phyloP scores from a whole-genome alignment of 2,329 filamentous ascomycete genomes.

The Pseudophaeomoniella oleicola region DNA sequence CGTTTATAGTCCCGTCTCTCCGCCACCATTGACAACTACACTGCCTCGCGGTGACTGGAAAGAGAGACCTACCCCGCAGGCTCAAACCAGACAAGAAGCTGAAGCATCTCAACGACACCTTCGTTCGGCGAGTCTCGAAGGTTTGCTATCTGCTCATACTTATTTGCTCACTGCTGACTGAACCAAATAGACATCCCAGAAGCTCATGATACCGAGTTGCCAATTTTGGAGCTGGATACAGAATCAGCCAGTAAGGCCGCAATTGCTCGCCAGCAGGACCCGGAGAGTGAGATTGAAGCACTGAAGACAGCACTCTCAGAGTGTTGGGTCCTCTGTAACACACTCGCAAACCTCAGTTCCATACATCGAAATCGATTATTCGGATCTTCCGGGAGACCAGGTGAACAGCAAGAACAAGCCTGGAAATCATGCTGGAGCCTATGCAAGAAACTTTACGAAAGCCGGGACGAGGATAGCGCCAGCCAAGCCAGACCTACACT shows the following conservation, averaged over 20 bases:
- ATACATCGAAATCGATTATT: slow-evolving; percentile 70
- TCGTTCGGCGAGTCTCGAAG: slow-evolving; percentile 62
- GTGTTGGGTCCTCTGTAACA: slow-evolving; percentile 92
- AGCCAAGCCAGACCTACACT: slow-evolving; percentile 60
- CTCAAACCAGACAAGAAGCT: slow-evolving; percentile 68
- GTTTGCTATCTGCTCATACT: slow-evolving; percentile 27
- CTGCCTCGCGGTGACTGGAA: slow-evolving; percentile 50
- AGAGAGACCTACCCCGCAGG: slow-evolving; percentile 62
- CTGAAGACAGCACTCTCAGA: slow-evolving; percentile 67
- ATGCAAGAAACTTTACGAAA: slow-evolving; percentile 78
- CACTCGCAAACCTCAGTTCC: slow-evolving; percentile 69
- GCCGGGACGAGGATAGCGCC: slow-evolving; percentile 55
- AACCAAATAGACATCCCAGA: slow-evolving; percentile 18
- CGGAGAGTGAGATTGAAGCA: slow-evolving; percentile 44
- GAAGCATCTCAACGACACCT: slow-evolving; percentile 36
- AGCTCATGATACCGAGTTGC: slow-evolving; percentile 7
- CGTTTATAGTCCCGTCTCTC: slow-evolving; percentile 34
- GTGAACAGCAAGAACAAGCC: slow-evolving; percentile 69
- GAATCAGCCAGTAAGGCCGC: slow-evolving; percentile 12
- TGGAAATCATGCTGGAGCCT: slow-evolving; percentile 93
- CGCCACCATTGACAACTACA: slow-evolving; percentile 56
- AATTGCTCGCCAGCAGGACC: slow-evolving; percentile 28
- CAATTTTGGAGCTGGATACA: slow-evolving; percentile 9
- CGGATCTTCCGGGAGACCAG: slow-evolving; percentile 50
- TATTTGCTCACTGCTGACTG: slow-evolving; percentile 18